These are phyloP conservation scores for Jamesozyma hellenica DNA, from an alignment of 805 yeast genomes.

Conservation along the genomic window DNA sequence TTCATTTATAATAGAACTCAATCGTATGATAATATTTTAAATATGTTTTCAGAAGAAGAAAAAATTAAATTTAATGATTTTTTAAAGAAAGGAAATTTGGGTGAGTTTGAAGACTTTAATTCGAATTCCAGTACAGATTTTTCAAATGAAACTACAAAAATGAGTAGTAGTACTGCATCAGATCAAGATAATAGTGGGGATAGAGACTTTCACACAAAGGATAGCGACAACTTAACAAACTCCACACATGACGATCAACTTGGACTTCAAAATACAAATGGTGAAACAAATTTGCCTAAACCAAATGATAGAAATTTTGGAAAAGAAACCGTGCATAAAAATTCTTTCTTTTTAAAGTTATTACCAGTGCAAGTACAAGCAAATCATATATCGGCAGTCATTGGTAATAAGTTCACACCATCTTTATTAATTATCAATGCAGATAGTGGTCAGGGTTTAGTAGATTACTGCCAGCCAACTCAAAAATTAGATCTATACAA, in stretches of 20 bases:
- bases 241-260: slow-evolving; percentile 1
- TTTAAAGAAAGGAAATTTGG: slow-evolving; percentile 13
- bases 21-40: slow-evolving; percentile 62
- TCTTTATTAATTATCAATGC: slow-evolving; percentile 58
- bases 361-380: slow-evolving; percentile 58
- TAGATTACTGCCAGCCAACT: slow-evolving; percentile 46
- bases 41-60: slow-evolving; percentile 22
- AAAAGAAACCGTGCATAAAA: slow-evolving; percentile 6
- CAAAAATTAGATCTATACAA: slow-evolving; percentile 50
- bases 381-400: slow-evolving; percentile 58
- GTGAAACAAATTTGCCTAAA: neutral
- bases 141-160: neutral
- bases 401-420: slow-evolving; percentile 75
- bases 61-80: slow-evolving; percentile 13
- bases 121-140: neutral
- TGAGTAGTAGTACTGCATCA: neutral
- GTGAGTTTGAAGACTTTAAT: too few relatives aligned
- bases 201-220: too few relatives aligned
- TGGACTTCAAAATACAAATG: slow-evolving; percentile 1
- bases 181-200: too few relatives aligned
- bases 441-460: slow-evolving; percentile 40
- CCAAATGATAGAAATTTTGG: slow-evolving; percentile 15
- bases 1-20: slow-evolving; percentile 71
- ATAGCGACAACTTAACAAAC: neutral
- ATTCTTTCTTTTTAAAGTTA: slow-evolving; percentile 20